A percentile compares a stretch with the other conserved stretches of the same genome.
phyloP scores from a whole-genome alignment of 1,284 basidiomycete genomes.

The Fomitopsis betulina region DNA sequence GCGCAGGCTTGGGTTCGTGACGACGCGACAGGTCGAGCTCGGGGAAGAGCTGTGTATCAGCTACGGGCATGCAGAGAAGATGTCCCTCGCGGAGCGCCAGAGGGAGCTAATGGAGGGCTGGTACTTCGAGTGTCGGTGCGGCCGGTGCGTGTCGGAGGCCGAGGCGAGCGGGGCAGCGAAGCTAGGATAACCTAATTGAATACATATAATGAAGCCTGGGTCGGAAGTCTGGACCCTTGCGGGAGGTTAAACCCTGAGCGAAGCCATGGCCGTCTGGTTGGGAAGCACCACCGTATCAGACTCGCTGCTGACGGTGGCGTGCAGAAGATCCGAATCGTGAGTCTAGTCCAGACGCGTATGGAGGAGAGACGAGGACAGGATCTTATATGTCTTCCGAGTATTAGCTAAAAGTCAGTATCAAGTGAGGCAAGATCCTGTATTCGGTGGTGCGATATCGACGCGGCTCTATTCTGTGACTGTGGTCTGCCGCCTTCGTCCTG shows the following conservation, averaged over 20 bases:
- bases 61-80: slow-evolving; percentile 27
- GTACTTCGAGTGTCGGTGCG: slow-evolving; percentile 28
- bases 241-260: no score
- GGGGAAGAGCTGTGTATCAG: slow-evolving; percentile 29
- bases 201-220: no score
- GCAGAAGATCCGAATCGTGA: background rate
- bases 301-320: no score
- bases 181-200: background rate
- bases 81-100: slow-evolving; percentile 20
- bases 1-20: slow-evolving; percentile 45
- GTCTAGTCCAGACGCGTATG: background rate
- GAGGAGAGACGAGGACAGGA: background rate
- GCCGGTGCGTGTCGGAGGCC: slow-evolving; percentile 22
- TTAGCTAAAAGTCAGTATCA: no score
- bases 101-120: slow-evolving; percentile 26
- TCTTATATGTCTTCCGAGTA: no score
- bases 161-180: background rate
- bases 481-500: no score
- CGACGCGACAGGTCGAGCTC: slow-evolving; percentile 24
- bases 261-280: no score
- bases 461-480: no score
- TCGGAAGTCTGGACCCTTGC: no score
- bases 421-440: no score
- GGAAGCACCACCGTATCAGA: no score
- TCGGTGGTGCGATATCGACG: no score